Conservation (phyloP, 305 asterid species). For the Striga hermonthica region DNA sequence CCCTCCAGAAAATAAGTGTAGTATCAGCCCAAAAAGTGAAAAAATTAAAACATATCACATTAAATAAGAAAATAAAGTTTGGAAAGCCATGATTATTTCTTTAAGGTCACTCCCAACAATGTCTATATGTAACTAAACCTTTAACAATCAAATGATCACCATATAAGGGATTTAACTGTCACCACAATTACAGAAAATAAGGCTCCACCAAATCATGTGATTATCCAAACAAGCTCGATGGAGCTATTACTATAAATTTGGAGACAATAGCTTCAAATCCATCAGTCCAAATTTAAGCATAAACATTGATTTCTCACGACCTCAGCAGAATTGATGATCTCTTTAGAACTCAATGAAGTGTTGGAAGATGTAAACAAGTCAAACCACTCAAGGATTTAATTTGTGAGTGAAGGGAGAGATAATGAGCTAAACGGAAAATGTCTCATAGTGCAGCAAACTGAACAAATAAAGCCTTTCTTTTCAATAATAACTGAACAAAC, state of each 20-base stretch:
- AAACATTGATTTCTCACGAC: neutral
- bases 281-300: neutral
- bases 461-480: neutral
- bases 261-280: neutral
- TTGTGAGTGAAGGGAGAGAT: neutral
- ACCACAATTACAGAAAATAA: too few species aligned
- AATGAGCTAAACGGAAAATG: neutral
- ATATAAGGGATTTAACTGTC: neutral
- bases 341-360: neutral
- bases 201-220: too few species aligned
- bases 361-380: neutral
- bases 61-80: too few species aligned
- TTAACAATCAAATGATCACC: too few species aligned
- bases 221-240: neutral
- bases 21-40: too few species aligned
- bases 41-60: too few species aligned
- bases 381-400: neutral
- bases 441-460: neutral
- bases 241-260: neutral
- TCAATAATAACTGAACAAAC: neutral
- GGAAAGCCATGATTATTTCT: too few species aligned
- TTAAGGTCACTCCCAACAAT: too few species aligned
- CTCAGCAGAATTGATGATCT: neutral
- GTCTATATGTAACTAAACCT: too few species aligned
- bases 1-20: too few species aligned